Evolutionary conservation across 2,329 filamentous ascomycete genomes (phyloP).

Genomic region (Fusarium coffeatum): DNA sequence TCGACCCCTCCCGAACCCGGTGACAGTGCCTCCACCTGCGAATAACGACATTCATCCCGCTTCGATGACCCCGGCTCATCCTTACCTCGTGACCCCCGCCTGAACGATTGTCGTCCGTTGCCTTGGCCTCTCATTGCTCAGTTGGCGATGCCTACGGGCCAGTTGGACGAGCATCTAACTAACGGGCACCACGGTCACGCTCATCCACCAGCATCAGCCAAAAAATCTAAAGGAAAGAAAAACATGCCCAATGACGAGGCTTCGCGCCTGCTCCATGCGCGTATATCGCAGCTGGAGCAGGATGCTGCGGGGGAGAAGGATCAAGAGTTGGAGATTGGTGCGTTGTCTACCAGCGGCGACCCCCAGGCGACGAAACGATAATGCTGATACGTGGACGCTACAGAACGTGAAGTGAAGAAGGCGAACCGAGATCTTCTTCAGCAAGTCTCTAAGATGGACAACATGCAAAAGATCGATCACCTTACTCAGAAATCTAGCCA

Average conservation of each 20-base stretch:
- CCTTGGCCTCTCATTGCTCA: slow-evolving; percentile 30
- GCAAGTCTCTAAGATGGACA: slow-evolving; percentile 90
- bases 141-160: slow-evolving; percentile 55
- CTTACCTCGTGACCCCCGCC: slow-evolving; percentile 41
- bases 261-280: slow-evolving; percentile 88
- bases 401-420: slow-evolving; percentile 93
- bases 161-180: slow-evolving; percentile 56
- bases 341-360: slow-evolving; percentile 48
- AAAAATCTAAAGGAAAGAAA: slow-evolving; percentile 89
- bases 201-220: slow-evolving; percentile 58
- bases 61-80: slow-evolving; percentile 40
- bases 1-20: slow-evolving; percentile 22
- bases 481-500: slow-evolving; percentile 93
- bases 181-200: slow-evolving; percentile 57
- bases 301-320: slow-evolving; percentile 95
- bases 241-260: slow-evolving; percentile 86
- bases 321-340: slow-evolving; percentile 95
- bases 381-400: slow-evolving; percentile 47
- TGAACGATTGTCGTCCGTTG: slow-evolving; percentile 30
- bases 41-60: slow-evolving; percentile 31
- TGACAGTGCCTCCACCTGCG: slow-evolving; percentile 28
- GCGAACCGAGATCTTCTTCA: slow-evolving; percentile 91
- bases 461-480: slow-evolving; percentile 89
- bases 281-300: slow-evolving; percentile 94
- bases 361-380: slow-evolving; percentile 16